phyloP scores from a whole-genome alignment of 441 rosid genomes.

The Populus hybrid region DNA sequence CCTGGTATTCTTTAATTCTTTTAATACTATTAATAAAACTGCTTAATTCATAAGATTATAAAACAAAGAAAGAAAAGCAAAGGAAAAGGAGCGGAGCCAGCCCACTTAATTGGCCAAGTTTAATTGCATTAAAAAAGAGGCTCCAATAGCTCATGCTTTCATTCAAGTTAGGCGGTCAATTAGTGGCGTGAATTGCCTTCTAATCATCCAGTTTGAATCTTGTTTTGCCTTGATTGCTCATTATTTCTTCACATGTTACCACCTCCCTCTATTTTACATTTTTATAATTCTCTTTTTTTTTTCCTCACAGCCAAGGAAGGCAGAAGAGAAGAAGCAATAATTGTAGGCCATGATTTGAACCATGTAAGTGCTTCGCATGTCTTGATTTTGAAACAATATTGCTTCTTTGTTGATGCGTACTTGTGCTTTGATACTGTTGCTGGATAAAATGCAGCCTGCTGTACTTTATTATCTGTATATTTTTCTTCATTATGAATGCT shows the following conservation, averaged over 20 bases:
- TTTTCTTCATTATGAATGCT: too few relatives aligned
- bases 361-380: not conserved
- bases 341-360: not conserved
- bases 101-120: not conserved
- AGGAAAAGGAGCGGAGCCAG: not conserved
- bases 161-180: not conserved
- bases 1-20: not conserved
- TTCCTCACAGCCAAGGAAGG: conserved; percentile 57
- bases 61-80: too few relatives aligned
- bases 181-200: not conserved
- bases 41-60: not conserved
- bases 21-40: not conserved
- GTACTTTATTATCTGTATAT: too few relatives aligned
- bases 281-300: not conserved
- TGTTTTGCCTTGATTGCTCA: not conserved
- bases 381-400: not conserved
- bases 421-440: not conserved
- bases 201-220: not conserved
- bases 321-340: conserved; percentile 56
- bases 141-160: not conserved
- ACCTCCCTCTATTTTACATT: not conserved
- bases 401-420: not conserved
- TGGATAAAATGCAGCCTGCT: too few relatives aligned
- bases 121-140: not conserved
- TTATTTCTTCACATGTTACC: not conserved